Evolutionary conservation across 176 grass and related monocot species (phyloP).

Genomic region (Pontederia crassipes): DNA sequence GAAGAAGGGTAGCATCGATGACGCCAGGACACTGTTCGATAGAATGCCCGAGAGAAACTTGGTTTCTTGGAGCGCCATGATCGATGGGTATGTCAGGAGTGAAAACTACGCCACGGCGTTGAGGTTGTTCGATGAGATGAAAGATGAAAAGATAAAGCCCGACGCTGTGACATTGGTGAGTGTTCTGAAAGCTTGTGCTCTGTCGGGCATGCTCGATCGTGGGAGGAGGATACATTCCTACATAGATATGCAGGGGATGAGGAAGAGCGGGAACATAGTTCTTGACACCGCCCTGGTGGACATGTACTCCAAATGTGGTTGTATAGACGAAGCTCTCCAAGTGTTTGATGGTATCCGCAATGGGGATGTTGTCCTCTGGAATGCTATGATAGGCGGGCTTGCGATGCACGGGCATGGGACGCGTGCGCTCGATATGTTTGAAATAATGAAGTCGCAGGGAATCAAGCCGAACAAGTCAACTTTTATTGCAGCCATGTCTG

Average conservation of each 20-base stretch:
- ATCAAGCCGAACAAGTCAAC: constrained; percentile 37
- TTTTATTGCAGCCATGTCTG: constrained; percentile 39
- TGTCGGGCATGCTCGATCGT: constrained; percentile 29
- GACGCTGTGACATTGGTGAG: constrained; percentile 44
- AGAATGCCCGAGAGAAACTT: constrained; percentile 42
- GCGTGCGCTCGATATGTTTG: constrained; percentile 27
- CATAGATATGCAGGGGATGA: constrained; percentile 15
- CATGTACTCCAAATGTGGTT: constrained; percentile 65
- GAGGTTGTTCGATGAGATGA: constrained; percentile 41
- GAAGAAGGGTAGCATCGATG: constrained; percentile 25
- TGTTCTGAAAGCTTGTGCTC: constrained; percentile 43
- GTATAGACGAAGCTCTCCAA: constrained; percentile 34
- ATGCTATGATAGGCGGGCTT: constrained; percentile 51
- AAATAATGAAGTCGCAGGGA: constrained; percentile 25
- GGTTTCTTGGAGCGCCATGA: constrained; percentile 49
- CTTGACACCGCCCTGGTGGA: constrained; percentile 42
- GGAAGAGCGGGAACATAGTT: constrained; percentile 25
- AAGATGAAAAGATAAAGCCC: constrained; percentile 16
- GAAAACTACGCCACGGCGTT: constrained; percentile 28
- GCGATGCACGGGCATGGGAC: constrained; percentile 40
- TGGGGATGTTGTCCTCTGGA: constrained; percentile 47
- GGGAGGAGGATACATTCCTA: constrained; percentile 37
- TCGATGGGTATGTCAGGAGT: constrained; percentile 26
- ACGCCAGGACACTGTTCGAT: constrained; percentile 30
- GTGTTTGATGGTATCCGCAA: constrained; percentile 25